Evolutionary conservation across 1,284 basidiomycete genomes (phyloP).

Genomic region (Leccinum idahoense): DNA sequence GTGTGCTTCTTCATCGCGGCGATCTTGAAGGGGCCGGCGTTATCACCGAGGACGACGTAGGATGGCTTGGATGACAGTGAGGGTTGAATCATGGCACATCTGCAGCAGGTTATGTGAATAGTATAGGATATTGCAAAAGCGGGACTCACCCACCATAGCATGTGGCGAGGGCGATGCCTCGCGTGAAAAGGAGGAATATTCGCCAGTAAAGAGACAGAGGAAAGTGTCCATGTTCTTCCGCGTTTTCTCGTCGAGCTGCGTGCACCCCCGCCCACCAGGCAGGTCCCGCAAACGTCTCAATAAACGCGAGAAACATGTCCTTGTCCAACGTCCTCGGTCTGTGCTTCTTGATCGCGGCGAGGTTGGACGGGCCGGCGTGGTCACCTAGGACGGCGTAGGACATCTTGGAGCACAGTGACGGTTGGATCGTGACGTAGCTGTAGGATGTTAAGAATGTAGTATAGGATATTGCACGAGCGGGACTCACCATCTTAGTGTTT

Average conservation of each 20-base stretch:
- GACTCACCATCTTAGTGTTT: too few relatives aligned
- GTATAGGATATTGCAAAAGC: background rate
- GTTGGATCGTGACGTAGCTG: too few relatives aligned
- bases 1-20: background rate
- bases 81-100: background rate
- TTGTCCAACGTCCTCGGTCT: conserved; percentile 75
- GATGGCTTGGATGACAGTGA: background rate
- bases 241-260: conserved; percentile 70
- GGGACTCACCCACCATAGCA: background rate
- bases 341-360: conserved; percentile 81
- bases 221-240: conserved; percentile 64
- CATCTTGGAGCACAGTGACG: too few relatives aligned
- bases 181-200: background rate
- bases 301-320: conserved; percentile 83
- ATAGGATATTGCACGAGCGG: too few relatives aligned
- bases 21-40: background rate
- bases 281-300: conserved; percentile 54
- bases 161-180: background rate
- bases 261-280: conserved; percentile 28
- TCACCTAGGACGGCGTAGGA: conserved; percentile 84
- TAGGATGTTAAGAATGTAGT: too few relatives aligned
- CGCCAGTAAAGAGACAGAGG: background rate
- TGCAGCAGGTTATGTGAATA: background rate
- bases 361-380: conserved; percentile 84
- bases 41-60: background rate